phyloP scores from a whole-genome alignment of 176 grass and related monocot genomes.

The Carex parvula region DNA sequence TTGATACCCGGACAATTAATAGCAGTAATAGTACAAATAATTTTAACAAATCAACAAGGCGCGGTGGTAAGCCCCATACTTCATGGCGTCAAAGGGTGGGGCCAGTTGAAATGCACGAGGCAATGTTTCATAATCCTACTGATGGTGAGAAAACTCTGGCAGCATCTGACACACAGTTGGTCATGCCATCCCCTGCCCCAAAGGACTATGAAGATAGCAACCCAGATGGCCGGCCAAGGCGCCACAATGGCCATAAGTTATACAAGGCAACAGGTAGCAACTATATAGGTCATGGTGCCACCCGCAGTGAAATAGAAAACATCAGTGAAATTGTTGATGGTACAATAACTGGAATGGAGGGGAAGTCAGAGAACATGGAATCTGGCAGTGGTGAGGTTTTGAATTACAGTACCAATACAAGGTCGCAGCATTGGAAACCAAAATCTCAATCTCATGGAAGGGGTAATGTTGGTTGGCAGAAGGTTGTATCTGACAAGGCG shows the following conservation, averaged over 20 bases:
- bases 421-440: constrained; percentile 72
- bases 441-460: constrained; percentile 48
- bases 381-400: constrained; percentile 42
- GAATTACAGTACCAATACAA: constrained; percentile 29
- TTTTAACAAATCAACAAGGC: constrained; percentile 45
- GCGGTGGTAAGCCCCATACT: constrained; percentile 57
- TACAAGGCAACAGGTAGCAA: constrained; percentile 39
- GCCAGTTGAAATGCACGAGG: constrained; percentile 28
- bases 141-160: constrained; percentile 33
- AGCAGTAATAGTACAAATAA: not conserved
- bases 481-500: constrained; percentile 11
- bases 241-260: constrained; percentile 50
- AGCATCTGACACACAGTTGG: constrained; percentile 35
- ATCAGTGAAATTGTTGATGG: constrained; percentile 5
- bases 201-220: constrained; percentile 45
- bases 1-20: not conserved
- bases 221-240: constrained; percentile 37
- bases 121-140: constrained; percentile 33
- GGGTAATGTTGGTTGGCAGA: constrained; percentile 39
- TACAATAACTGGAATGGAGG: constrained; percentile 24
- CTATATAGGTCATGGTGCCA: constrained; percentile 33
- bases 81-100: constrained; percentile 83
- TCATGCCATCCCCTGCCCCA: constrained; percentile 6
- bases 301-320: constrained; percentile 33
- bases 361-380: constrained; percentile 39